phyloP scores from a whole-genome alignment of 805 yeast species.

The Sugiyamaella lignohabitans region DNA sequence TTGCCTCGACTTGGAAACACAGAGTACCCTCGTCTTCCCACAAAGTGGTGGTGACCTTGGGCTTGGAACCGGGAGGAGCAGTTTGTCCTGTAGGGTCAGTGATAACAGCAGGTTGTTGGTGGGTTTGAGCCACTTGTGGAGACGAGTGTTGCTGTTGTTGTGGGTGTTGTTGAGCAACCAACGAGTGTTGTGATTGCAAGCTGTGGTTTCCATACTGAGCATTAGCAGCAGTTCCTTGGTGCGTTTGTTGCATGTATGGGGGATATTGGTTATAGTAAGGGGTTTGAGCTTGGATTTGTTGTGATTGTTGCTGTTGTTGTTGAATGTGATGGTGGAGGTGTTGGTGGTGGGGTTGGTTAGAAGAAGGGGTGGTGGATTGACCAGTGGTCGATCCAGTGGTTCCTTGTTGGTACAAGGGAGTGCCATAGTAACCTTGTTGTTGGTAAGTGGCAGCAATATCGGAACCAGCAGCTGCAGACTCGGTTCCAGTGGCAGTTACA shows the following conservation, averaged over 20 bases:
- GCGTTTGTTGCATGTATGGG: conserved; percentile 6
- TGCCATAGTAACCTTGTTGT: conserved; percentile 15
- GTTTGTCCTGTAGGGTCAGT: conserved; percentile 36
- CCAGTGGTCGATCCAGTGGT: conserved; percentile 10
- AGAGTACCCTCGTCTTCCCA: conserved; percentile 85
- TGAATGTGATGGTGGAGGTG: conserved; percentile 19
- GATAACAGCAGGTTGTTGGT: conserved; percentile 21
- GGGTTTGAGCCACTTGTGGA: neutral
- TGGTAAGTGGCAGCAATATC: neutral
- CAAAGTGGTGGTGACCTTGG: conserved; percentile 70
- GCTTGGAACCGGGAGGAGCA: conserved; percentile 39
- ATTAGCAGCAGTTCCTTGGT: neutral
- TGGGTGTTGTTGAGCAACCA: neutral
- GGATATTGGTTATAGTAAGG: conserved; percentile 15
- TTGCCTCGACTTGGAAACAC: conserved; percentile 80
- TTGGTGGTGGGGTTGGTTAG: conserved; percentile 13
- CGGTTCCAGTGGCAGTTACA: conserved; percentile 2
- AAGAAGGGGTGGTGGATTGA: conserved; percentile 9
- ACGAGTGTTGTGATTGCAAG: neutral
- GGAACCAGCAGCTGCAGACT: conserved; percentile 2
- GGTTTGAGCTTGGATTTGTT: conserved; percentile 10
- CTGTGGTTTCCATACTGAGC: neutral
- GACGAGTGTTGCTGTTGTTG: neutral
- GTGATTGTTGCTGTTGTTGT: conserved; percentile 14
- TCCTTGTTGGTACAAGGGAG: conserved; percentile 10